These are phyloP conservation scores for Persicaria maculosa DNA, from an alignment of 148 eudicot genomes.

Conservation along the genomic window DNA sequence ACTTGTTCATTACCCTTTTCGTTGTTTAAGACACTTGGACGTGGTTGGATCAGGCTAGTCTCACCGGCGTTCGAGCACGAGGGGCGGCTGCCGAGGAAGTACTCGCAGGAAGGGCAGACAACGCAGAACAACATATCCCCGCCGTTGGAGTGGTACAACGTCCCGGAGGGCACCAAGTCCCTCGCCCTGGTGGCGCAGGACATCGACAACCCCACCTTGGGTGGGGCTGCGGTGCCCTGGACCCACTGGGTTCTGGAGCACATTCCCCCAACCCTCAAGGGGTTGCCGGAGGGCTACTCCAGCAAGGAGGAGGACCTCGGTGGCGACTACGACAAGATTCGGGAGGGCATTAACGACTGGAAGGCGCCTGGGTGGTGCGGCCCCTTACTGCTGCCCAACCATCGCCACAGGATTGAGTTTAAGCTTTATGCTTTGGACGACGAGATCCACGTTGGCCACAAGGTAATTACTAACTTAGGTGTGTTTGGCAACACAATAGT, in stretches of 20 bases:
- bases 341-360: slow-evolving; percentile 57
- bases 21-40: no score
- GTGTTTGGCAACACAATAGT: no score
- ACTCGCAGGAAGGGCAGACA: slow-evolving; percentile 62
- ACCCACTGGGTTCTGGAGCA: slow-evolving; percentile 60
- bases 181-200: slow-evolving; percentile 68
- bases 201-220: slow-evolving; percentile 55
- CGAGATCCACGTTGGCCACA: slow-evolving; percentile 48
- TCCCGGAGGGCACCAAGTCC: slow-evolving; percentile 46
- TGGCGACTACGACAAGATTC: slow-evolving; percentile 35
- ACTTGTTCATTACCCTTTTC: no score
- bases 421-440: slow-evolving; percentile 68
- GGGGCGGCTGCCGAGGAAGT: slow-evolving; percentile 44
- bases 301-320: slow-evolving; percentile 44
- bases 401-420: slow-evolving; percentile 67
- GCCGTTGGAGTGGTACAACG: slow-evolving; percentile 65
- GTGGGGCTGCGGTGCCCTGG: slow-evolving; percentile 54
- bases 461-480: slow-evolving; percentile 23
- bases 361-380: slow-evolving; percentile 67
- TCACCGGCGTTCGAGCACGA: slow-evolving; percentile 37
- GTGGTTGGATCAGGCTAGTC: slow-evolving; percentile 34
- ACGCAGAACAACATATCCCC: slow-evolving; percentile 38
- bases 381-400: slow-evolving; percentile 35
- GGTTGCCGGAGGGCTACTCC: slow-evolving; percentile 70
- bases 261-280: slow-evolving; percentile 56